A percentile compares a stretch with the other conserved stretches of the same genome.
phyloP scores from a whole-genome alignment of 23 red algal genomes.

The Gracilaria caudata region DNA sequence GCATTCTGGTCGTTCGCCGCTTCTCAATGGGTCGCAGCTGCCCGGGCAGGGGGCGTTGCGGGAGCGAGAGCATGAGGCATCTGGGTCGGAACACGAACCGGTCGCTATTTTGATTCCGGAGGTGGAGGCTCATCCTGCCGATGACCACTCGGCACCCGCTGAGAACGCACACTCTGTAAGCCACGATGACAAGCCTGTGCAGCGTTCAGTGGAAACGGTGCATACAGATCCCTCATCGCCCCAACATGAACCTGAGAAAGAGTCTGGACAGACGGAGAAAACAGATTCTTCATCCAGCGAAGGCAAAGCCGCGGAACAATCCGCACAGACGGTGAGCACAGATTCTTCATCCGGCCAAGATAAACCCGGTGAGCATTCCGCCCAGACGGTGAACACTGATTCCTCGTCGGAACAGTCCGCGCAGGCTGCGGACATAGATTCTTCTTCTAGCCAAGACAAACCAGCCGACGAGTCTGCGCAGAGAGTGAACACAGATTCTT shows the following conservation, averaged over 20 bases:
- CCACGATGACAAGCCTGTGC: neutral
- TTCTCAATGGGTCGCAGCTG: neutral
- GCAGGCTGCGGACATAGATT: neutral
- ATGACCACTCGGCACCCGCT: neutral
- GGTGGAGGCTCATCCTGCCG: neutral
- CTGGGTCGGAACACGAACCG: neutral
- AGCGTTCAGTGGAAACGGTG: too few species aligned
- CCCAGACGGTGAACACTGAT: too few species aligned
- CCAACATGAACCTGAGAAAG: too few species aligned
- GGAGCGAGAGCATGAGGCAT: neutral
- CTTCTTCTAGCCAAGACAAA: neutral
- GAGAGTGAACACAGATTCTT: too few species aligned
- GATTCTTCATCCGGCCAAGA: neutral
- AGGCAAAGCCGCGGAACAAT: neutral
- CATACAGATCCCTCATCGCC: too few species aligned
- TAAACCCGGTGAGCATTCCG: neutral
- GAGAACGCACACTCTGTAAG: neutral
- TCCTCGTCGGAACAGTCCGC: neutral
- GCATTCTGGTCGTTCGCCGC: neutral
- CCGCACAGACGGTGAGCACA: neutral
- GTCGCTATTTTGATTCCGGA: neutral
- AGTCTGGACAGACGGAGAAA: too few species aligned
- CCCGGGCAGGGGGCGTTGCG: neutral
- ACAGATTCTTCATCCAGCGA: too few species aligned
- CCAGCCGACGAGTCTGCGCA: neutral